Evolutionary conservation across 306 rosid genomes (phyloP), one percentile per base, ranked within the genome.

Genomic region (Astragalus membranaceus): DNA sequence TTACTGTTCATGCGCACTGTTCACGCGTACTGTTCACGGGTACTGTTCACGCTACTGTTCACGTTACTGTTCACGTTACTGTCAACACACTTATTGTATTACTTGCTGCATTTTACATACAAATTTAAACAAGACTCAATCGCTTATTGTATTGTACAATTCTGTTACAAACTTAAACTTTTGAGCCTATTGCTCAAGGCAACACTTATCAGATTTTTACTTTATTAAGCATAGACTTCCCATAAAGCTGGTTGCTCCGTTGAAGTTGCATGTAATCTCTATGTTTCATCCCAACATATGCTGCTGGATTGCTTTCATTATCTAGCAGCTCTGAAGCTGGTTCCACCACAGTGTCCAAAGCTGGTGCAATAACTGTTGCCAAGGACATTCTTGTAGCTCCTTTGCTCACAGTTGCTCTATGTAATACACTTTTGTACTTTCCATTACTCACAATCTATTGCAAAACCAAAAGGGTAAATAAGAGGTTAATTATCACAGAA

Each of bases 391-490:
- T 79, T 0, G 85, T 79, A 15, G 79, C 82, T 69, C 73, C 81
- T 64, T 72, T 75, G 75, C 81, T 79, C 67, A 78, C 78, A 5
- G 46, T 41, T 20, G 85, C 88, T 54, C 88, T 55, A 75, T 86
- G 86, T 29, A 79, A 16, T 3, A 79, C 77, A 63, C 88, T 84
- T 56, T 64, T 86, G 82, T 81, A 86, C 64, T 75, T 86, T 1
- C 84, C 91, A 42, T 86, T 86, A 55, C 85, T 81, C 79, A 78
- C 6, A 14, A 83, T 64, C 88, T 85, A 13, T 61, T 61, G 23
- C n/a, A 57, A 17, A 42, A 47, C 3, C 63, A 75, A 15, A 39
- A 4, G 48, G n/a, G n/a, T n/a, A n/a, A n/a, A n/a, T n/a, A n/a
- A n/a, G n/a, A n/a, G n/a, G n/a, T n/a, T n/a, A n/a, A n/a, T n/a